A percentile compares a stretch with the other conserved stretches of the same genome.
phyloP scores from a whole-genome alignment of 176 grass and related monocot genomes.

The Triticum aestivum region IWGSC_CS_RefSeq_v2.1 NC_057803.1:545000586-545001085 shows the following conservation, averaged over 20 bases:
- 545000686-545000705: background rate
- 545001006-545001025: conserved; percentile 71
- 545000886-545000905: conserved; percentile 56
- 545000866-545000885: background rate
- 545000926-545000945: conserved; percentile 94
- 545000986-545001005: conserved; percentile 86
- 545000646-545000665: background rate
- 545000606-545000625: background rate
- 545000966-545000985: conserved; percentile 83
- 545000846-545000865: background rate
- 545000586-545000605: background rate
- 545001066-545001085: background rate
- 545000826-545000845: background rate
- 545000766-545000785: background rate
- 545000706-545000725: background rate
- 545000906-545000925: conserved; percentile 87
- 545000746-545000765: background rate
- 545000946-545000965: conserved; percentile 78
- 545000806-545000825: background rate
- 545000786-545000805: background rate
- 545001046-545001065: background rate
- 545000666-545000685: background rate
- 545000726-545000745: background rate
- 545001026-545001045: conserved; percentile 64
- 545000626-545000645: background rate